These are phyloP conservation scores for Paramecium octaurelia DNA, from an alignment of 73 alveolate genomes.

Conservation along the genomic window DNA sequence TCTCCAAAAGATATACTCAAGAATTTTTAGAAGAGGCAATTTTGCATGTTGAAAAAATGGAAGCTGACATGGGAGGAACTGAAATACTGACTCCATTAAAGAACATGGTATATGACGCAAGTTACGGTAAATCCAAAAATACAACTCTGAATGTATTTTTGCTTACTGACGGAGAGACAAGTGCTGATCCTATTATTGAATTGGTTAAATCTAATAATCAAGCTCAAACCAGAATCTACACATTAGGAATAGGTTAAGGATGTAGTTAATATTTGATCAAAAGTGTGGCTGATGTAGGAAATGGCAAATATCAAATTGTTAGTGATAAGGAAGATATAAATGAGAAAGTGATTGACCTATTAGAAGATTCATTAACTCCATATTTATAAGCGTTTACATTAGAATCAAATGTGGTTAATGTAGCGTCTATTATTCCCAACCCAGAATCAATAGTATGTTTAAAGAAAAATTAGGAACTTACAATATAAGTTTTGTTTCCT, in stretches of 20 bases:
- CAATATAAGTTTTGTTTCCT: not conserved
- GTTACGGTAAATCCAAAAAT: not conserved
- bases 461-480: conserved; percentile 10
- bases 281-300: conserved; percentile 74
- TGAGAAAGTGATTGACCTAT: conserved; percentile 66
- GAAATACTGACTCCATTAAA: conserved; percentile 78
- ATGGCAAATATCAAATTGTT: conserved; percentile 66
- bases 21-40: conserved; percentile 61
- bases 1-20: conserved; percentile 65
- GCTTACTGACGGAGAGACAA: conserved; percentile 95
- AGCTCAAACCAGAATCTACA: conserved; percentile 52
- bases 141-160: conserved; percentile 74
- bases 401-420: not conserved
- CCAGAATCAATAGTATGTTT: not conserved
- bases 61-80: conserved; percentile 91
- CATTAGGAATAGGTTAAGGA: conserved; percentile 72
- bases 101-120: not conserved
- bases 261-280: conserved; percentile 58
- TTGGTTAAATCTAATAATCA: conserved; percentile 66
- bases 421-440: not conserved
- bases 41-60: conserved; percentile 13
- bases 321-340: conserved; percentile 56
- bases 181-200: conserved; percentile 72
- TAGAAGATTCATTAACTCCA: conserved; percentile 66
- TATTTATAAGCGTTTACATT: conserved; percentile 40